Evolutionary conservation across 352 stramenopile genomes (phyloP), one percentile per base, ranked within the genome.

Genomic region (Phytophthora nicotianae): DNA sequence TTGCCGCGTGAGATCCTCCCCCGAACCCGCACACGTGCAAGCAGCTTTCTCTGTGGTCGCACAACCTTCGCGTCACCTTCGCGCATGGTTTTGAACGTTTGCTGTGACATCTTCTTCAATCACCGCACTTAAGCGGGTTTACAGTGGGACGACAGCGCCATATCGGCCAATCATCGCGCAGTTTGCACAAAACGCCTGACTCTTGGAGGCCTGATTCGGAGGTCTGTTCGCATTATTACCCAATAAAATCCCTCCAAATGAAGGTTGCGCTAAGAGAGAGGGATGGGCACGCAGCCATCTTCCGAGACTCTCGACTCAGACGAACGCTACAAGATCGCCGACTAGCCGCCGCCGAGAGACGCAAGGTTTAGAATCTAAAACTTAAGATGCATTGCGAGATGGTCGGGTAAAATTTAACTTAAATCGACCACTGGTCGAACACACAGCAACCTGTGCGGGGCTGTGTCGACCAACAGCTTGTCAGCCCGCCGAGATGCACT

Each of bases 1-100:
- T 13, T 20, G 48, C 59, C 4, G 56, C 65, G 43, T 5, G 48
- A 68, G 58, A 75, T 75, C 68, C 50, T 75, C 62, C 57, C 66
- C 52, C 43, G 13, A 73, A 65, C 58, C 43, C 52, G 38, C 23
- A 13, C 27, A 40, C 51, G 58, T 53, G 27, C 37, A 48, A 33
- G 53, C 4, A 11, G 38, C 21, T 16, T 49, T 48, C 24, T 62
- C 19, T 65, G 61, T 47, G 20, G 19, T 47, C 9, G 11, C 4
- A 21, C 47, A 21, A 70, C 62, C 54, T 70, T 70, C 62, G 56
- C 42, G 55, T 47, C 5, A 70, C 55, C 47, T 45, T 2, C 0
- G 2, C 3, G 0, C 26, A 16, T 14, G 11, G 24, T 17, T 64
- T 52, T 65, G 48, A 65, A 29, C 33, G 17, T 50, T 50, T 52